Base-by-base conservation (phyloP, 441 rosid species). In the Gossypium laxum region DNA sequence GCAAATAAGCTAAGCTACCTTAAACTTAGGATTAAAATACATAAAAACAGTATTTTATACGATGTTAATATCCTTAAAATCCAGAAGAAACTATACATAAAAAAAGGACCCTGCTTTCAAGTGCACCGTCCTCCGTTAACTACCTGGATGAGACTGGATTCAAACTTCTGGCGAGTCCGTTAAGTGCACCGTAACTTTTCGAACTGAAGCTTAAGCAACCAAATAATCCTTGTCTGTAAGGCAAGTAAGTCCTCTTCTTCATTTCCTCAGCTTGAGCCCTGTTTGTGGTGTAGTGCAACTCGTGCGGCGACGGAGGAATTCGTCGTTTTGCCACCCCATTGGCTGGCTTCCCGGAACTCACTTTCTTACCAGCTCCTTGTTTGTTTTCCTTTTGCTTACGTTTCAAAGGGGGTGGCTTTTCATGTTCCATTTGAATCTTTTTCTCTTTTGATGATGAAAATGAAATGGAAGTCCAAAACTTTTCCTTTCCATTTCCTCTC, bases 191-290 rank as follows among this genome's bases (percentile, higher is more conserved):
- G 43, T 84, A 84, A 18, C 85, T 82, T 70, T 82, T 84, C 0
- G 85, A 80, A 62, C 84, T 82, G 60, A 83, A 83, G 21, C 89
- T 84, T 58, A 85, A 56, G 81, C 89, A 85, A 14, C 89, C 87
- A 18, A 85, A 73, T 21, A 85, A 69, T 15, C 89, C 89, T 5
- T 85, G 85, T 72, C 78, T 73, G 77, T 82, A 82, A 2, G 85
- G 85, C 76, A 82, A 77, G 21, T 64, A 79, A 15, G 83, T 76
- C 74, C 76, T 63, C 76, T 78, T 74, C 77, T 72, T 76, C 82
- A 76, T 63, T 62, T 78, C 80, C 68, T 81, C 82, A 0, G 81
- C 75, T 28, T 74, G 83, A 1, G 81, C 83, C 62, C 81, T 68
- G 22, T 72, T 80, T 5, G 73, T 56, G 24, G 83, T 80, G 79